These are phyloP conservation scores for Glomus cerebriforme DNA, from an alignment of 192 early-diverging fungal species.

Conservation along the genomic window DNA sequence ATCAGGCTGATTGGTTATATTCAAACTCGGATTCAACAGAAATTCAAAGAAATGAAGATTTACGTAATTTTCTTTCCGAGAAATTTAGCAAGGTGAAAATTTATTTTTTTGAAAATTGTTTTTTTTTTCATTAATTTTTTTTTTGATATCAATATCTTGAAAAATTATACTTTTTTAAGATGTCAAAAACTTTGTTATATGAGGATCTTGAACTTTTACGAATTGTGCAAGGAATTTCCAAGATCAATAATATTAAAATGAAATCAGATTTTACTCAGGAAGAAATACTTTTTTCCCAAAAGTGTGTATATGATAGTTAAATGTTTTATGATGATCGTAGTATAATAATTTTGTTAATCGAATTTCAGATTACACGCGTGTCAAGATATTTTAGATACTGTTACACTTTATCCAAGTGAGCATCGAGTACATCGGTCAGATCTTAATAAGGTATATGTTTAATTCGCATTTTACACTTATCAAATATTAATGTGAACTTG, in stretches of 20 bases:
- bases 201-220: slow-evolving; percentile 9
- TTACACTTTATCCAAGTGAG: background rate
- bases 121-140: background rate
- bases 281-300: background rate
- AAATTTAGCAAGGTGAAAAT: background rate
- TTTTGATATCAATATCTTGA: background rate
- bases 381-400: slow-evolving; percentile 4
- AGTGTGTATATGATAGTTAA: background rate
- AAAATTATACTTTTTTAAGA: background rate
- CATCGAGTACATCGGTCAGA: background rate
- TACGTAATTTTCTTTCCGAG: background rate
- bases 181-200: background rate
- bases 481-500: background rate
- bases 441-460: background rate
- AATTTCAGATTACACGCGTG: background rate
- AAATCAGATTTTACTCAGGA: background rate
- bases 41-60: background rate
- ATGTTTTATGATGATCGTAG: too few species aligned
- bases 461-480: background rate
- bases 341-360: background rate
- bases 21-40: background rate
- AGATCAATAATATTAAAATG: background rate
- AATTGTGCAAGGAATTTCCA: slow-evolving; percentile 11
- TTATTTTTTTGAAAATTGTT: background rate
- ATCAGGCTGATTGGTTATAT: slow-evolving; percentile 8